Conservation (phyloP, 352 stramenopile genomes). For the Phytophthora pseudosyringae region DNA sequence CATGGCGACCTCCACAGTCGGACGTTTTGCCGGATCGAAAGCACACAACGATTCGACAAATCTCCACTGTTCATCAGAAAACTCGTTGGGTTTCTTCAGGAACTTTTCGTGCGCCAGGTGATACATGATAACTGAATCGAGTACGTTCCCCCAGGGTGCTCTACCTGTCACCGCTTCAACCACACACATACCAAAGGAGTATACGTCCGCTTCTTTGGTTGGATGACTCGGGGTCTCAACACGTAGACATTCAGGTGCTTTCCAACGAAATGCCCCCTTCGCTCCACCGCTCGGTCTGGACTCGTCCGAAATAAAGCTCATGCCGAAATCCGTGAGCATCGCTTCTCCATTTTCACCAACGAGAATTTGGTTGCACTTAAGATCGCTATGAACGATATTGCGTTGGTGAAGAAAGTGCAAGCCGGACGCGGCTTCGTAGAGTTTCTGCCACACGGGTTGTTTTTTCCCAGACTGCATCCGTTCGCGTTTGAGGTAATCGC, state of each 20-base stretch:
- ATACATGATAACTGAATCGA: constrained; percentile 5
- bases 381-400: constrained; percentile 25
- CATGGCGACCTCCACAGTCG: background rate
- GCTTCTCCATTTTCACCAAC: constrained; percentile 27
- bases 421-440: constrained; percentile 12
- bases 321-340: constrained; percentile 36
- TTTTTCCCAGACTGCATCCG: too few relatives aligned
- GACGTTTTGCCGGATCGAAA: constrained; percentile 16
- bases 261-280: constrained; percentile 6
- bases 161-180: constrained; percentile 8
- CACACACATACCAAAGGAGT: constrained; percentile 16
- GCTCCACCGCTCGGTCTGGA: constrained; percentile 3
- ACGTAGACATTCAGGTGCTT: constrained; percentile 10
- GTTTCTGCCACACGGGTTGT: too few relatives aligned
- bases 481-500: too few relatives aligned
- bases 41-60: constrained; percentile 22
- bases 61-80: constrained; percentile 16
- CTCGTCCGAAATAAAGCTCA: constrained; percentile 12
- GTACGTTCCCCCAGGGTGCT: constrained; percentile 4
- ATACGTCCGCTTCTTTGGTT: constrained; percentile 10
- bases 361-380: constrained; percentile 36
- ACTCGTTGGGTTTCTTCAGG: constrained; percentile 1
- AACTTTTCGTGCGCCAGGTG: constrained; percentile 1
- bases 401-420: constrained; percentile 23
- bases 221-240: background rate